phyloP scores from a whole-genome alignment of 225 moss, liverwort and hornwort genomes.

The Straminergon stramineum region DNA sequence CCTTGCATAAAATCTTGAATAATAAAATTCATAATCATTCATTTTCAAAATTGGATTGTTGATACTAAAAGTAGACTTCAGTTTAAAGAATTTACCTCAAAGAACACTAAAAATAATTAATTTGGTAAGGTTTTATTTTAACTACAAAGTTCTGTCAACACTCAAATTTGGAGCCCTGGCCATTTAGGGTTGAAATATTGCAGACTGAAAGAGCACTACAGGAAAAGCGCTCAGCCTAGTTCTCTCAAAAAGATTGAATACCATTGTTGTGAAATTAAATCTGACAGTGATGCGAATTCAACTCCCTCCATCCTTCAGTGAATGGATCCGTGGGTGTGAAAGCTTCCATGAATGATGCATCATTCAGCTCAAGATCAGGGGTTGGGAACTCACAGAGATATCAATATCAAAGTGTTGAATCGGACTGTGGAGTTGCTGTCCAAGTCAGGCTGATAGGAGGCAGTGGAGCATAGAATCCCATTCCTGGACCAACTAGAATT shows the following conservation, averaged over 20 bases:
- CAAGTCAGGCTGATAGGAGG: not conserved
- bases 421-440: not conserved
- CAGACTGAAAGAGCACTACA: too few relatives aligned
- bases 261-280: not conserved
- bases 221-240: not conserved
- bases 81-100: too few relatives aligned
- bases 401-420: rapidly evolving
- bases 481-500: too few relatives aligned
- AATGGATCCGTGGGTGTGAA: not conserved
- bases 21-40: too few relatives aligned
- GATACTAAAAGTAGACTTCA: too few relatives aligned
- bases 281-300: not conserved
- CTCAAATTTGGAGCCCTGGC: too few relatives aligned
- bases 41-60: too few relatives aligned
- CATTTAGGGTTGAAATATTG: not conserved
- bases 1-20: too few relatives aligned
- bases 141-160: too few relatives aligned
- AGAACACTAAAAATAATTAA: too few relatives aligned
- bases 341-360: not conserved
- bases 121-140: too few relatives aligned
- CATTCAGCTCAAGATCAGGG: not conserved
- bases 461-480: not conserved
- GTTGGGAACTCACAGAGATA: not conserved
- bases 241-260: not conserved
- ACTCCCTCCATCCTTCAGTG: not conserved